Base-by-base conservation (phyloP, 2,329 filamentous ascomycete genomes). In the Phialophora verrucosa region DNA sequence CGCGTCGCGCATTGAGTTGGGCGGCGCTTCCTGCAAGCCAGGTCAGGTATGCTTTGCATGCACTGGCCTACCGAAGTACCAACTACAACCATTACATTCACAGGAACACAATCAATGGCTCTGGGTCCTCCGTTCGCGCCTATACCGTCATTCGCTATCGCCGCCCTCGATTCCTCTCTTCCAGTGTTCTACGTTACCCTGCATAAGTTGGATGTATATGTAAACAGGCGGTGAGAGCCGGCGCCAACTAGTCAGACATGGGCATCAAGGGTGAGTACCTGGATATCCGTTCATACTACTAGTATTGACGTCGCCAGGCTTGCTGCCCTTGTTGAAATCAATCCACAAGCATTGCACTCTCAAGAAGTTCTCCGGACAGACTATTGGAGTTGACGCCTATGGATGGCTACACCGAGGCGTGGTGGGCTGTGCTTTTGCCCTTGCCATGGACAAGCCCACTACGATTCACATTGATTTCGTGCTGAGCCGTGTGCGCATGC, bases 361-460 rank as follows among this genome's bases (percentile, higher is more conserved):
- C 67, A 96, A 93, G 77, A 93, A 93, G 75, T 97, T 91, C 78
- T 82, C 86, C 12, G 95, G 94, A 59, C 89, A 96, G 79, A 96
- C 91, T 1, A 85, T 99, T 55, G 96, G 91, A n/a, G 89, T 99
- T 42, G 95, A 99, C 78, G 94, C 91, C 64, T 99, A 99, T 84
- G 95, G 94, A 77, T 99, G 96, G 95, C 88, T 99, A 63, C 95
- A 99, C 79, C 90, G 95, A 72, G 96, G 93, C 62, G 93, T 93
- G 55, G 89, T 96, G 71, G 87, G 91, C 58, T 98, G 94, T 81
- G 92, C 94, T 69, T 88, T 95, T 74, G 95, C 98, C 74, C 85
- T 99, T 69, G 95, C 93, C 42, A 86, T 94, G 74, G 92, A 88
- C 74, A 95, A 92, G 77, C 93, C 92, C 14, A 98, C 93, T 0